Conservation (phyloP, 306 rosid species). For the Sophora flavescens region DNA sequence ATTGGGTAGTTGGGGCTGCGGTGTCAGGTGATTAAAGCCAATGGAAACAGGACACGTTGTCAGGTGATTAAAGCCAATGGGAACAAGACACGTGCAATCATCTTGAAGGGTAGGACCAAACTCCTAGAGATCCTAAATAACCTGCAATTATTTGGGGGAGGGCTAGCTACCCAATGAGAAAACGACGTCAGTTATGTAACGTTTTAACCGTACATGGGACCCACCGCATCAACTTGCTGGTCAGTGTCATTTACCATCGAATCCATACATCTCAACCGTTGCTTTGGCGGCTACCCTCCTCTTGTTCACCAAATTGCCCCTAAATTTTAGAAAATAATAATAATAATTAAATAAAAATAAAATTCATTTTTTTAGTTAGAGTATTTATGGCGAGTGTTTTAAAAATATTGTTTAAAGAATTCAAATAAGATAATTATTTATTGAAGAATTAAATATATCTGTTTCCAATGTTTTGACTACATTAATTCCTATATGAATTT, state of each 20-base stretch:
- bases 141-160: conserved; percentile 60
- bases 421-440: no score
- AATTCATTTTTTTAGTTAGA: no score
- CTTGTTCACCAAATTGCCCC: no score
- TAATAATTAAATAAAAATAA: no score
- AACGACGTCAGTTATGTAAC: conserved; percentile 42
- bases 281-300: conserved; percentile 59
- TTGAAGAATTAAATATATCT: no score
- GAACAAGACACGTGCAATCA: conserved; percentile 19
- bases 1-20: background rate
- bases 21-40: background rate
- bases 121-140: conserved; percentile 59
- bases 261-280: conserved; percentile 56
- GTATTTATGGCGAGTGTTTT: no score
- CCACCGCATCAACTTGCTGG: conserved; percentile 60
- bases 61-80: background rate
- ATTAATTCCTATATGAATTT: no score
- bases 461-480: no score
- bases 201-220: conserved; percentile 44
- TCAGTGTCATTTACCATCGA: conserved; percentile 37
- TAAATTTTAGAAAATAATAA: no score
- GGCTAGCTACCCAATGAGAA: conserved; percentile 53
- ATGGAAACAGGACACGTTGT: conserved; percentile 13
- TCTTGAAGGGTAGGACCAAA: background rate
- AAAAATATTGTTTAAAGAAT: no score